phyloP scores from a whole-genome alignment of 2,329 filamentous ascomycete genomes.

The Raffaelea albimanens region DNA sequence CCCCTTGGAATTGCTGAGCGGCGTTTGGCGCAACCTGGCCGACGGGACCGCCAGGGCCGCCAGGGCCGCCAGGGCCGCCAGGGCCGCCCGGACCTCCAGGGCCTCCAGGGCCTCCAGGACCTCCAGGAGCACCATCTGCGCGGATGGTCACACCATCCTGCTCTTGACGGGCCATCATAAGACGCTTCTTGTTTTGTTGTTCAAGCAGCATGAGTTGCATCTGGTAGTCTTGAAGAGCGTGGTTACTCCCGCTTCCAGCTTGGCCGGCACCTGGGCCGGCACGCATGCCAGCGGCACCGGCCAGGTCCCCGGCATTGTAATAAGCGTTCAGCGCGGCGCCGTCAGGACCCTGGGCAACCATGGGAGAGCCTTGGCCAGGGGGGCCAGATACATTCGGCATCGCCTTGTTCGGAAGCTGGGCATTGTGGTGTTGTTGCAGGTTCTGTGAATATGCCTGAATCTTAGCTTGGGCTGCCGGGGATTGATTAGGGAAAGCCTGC shows the following conservation, averaged over 20 bases:
- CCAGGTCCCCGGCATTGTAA: constrained; percentile 57
- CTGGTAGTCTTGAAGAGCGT: constrained; percentile 78
- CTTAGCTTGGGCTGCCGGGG: constrained; percentile 62
- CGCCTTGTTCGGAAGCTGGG: constrained; percentile 71
- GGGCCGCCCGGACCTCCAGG: constrained; percentile 28
- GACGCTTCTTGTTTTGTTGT: constrained; percentile 78
- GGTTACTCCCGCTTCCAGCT: constrained; percentile 54
- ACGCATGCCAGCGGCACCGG: constrained; percentile 50
- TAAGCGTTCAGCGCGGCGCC: constrained; percentile 45
- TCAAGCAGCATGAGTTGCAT: constrained; percentile 79
- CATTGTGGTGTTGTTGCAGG: constrained; percentile 72
- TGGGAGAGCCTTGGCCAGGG: constrained; percentile 69
- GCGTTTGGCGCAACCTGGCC: constrained; percentile 45
- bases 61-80: constrained; percentile 40
- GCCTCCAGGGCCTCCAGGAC: constrained; percentile 30
- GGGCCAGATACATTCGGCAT: constrained; percentile 66
- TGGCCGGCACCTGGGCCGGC: constrained; percentile 37
- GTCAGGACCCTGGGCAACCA: constrained; percentile 68
- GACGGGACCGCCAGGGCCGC: constrained; percentile 43
- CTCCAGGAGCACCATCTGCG: constrained; percentile 31
- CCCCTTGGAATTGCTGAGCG: constrained; percentile 52
- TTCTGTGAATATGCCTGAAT: constrained; percentile 82
- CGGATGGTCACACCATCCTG: constrained; percentile 60
- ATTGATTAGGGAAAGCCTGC: constrained; percentile 46
- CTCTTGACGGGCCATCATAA: constrained; percentile 75